Base-by-base conservation (phyloP, 306 rosid species). In the Sophora flavescens region DNA sequence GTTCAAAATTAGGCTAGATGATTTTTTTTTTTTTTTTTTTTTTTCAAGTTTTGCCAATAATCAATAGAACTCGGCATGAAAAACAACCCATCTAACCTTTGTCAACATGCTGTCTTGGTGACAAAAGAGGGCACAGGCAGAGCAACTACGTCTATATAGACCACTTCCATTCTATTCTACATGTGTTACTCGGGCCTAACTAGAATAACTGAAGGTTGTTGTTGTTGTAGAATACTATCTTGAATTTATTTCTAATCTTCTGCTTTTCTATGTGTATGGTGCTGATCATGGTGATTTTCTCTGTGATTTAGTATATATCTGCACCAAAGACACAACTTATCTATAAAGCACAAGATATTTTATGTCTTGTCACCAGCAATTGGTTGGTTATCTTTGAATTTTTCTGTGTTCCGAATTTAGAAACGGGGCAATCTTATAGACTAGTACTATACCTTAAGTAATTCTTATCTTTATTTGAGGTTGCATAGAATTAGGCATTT, bases 1-100 rank as follows among this genome's bases (percentile, higher is more conserved):
- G n/a, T 76, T 68, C 32, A 33, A 9, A 48, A 51, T 80, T 65
- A 11, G 6, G 18, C 59, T 16, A 67, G 67, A 41, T 75, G 45
- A 17, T 66, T 72, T 47, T 66, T 63, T 13, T 41, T 38, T 60
- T 36, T 15, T 52, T 8, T 28, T 22, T 1, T 11, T 4, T 12
- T 14, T 12, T 14, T 14, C 3, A 9, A 2, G 8, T 22, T 57
- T 13, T 30, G 30, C 28, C 51, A 73, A 45, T 45, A 58, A 72
- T 63, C 47, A 6, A 17, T 41, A 41, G 45, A 41, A 41, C 45
- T 7, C 8, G 11, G 45, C 45, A 41, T 41, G 45, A 41, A 10
- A 30, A 3, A 30, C 32, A 30, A 30, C 32, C 32, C 32, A 30
- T 30, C 2, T 2, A 22, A 22, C 22, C 22, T 39, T 39, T 39